A percentile compares a stretch with the other conserved stretches of the same genome.
phyloP scores from a whole-genome alignment of 805 yeast genomes.

The Wickerhamia fluorescens region DNA sequence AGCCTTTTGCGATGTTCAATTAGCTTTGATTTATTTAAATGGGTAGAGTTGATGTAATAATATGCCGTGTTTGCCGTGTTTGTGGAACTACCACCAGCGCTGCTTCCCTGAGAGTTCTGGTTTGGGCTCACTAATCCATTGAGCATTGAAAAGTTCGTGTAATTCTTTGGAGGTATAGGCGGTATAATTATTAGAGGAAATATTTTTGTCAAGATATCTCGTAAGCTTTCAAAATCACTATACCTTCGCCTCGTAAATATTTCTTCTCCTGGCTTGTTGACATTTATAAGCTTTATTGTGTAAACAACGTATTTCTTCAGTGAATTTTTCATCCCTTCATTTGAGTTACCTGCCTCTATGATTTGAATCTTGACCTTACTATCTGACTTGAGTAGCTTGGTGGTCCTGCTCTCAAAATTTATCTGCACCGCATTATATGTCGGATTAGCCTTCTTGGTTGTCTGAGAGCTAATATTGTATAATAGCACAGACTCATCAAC shows the following conservation, averaged over 20 bases:
- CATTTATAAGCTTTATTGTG: slow-evolving; percentile 58
- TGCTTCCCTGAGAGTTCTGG: background rate
- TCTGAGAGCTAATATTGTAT: slow-evolving; percentile 15
- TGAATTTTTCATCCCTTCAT: slow-evolving; percentile 66
- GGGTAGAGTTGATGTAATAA: slow-evolving; percentile 36
- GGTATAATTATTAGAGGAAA: slow-evolving; percentile 84
- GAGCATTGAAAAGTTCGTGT: slow-evolving; percentile 26
- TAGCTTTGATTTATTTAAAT: slow-evolving; percentile 28
- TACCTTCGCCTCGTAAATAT: slow-evolving; percentile 66
- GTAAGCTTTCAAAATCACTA: slow-evolving; percentile 82
- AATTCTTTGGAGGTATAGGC: slow-evolving; percentile 70
- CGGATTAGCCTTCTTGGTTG: slow-evolving; percentile 5
- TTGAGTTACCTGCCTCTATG: slow-evolving; percentile 77
- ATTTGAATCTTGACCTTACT: slow-evolving; percentile 37
- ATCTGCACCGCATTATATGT: slow-evolving; percentile 21
- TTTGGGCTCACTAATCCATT: slow-evolving; percentile 17
- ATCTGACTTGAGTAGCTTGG: slow-evolving; percentile 25
- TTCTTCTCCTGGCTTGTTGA: slow-evolving; percentile 25
- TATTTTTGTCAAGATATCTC: slow-evolving; percentile 61
- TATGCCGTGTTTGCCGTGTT: slow-evolving; percentile 3
- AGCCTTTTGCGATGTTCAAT: slow-evolving; percentile 45
- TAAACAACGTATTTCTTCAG: slow-evolving; percentile 65
- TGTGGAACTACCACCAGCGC: slow-evolving; percentile 1
- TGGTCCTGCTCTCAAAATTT: slow-evolving; percentile 30
- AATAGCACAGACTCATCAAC: slow-evolving; percentile 26